Percentiles rank a stretch among this genome's conserved stretches.
Evolutionary conservation across 2,329 filamentous ascomycete genomes (phyloP).

Genomic region (Alternaria gansuensis): DNA sequence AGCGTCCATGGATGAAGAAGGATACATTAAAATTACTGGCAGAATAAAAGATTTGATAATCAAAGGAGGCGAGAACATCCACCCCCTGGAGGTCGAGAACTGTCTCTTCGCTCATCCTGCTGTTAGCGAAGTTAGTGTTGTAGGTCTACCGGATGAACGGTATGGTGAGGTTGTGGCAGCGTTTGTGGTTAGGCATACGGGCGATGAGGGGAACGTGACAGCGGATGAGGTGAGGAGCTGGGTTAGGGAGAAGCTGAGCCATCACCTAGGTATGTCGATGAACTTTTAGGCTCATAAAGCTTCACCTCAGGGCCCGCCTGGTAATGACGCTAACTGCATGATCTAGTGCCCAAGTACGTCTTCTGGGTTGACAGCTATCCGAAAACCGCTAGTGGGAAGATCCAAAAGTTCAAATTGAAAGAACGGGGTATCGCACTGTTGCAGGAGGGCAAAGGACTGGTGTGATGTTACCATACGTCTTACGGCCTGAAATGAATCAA

Average conservation of each 20-base stretch:
- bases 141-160: slow-evolving; percentile 80
- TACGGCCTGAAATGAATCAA: not conserved
- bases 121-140: slow-evolving; percentile 80
- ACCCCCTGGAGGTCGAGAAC: slow-evolving; percentile 92
- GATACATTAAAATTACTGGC: slow-evolving; percentile 88
- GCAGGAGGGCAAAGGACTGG: slow-evolving; percentile 36
- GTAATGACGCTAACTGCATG: not conserved
- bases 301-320: not conserved
- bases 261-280: slow-evolving; percentile 69
- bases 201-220: slow-evolving; percentile 55
- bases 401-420: slow-evolving; percentile 89
- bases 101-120: slow-evolving; percentile 77
- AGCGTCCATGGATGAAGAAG: slow-evolving; percentile 81
- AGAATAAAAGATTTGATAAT: slow-evolving; percentile 97
- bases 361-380: slow-evolving; percentile 88
- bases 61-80: slow-evolving; percentile 93
- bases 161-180: slow-evolving; percentile 89
- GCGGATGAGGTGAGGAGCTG: slow-evolving; percentile 72
- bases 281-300: not conserved
- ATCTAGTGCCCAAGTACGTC: slow-evolving; percentile 77
- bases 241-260: slow-evolving; percentile 75
- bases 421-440: slow-evolving; percentile 63
- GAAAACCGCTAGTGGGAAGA: slow-evolving; percentile 96
- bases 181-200: slow-evolving; percentile 70
- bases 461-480: not conserved